Percentiles rank a stretch among this genome's conserved stretches.
These are phyloP conservation scores for Chlamydomonas applanata DNA, from an alignment of 139 green algal genomes.

Conservation along the genomic window DNA sequence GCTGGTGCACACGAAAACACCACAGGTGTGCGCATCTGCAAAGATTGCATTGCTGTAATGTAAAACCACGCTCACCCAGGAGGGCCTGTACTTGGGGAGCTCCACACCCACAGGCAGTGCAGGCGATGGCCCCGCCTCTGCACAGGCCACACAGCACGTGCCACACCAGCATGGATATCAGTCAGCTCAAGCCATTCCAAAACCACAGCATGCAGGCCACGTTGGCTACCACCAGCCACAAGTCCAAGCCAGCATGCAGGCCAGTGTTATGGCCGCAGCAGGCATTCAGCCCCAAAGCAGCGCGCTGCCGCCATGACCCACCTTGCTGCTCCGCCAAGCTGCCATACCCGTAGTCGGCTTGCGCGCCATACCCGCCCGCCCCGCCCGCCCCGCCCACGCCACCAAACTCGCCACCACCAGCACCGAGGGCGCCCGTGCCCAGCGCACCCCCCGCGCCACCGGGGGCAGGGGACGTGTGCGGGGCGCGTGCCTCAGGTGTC, in stretches of 20 bases:
- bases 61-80: constrained; percentile 35
- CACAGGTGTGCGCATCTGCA: too few species aligned
- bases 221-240: too few species aligned
- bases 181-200: background rate
- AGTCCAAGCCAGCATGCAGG: too few species aligned
- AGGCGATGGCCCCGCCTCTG: constrained; percentile 12
- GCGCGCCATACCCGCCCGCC: background rate
- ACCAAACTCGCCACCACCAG: too few species aligned
- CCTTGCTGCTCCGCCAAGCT: constrained; percentile 1
- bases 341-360: background rate
- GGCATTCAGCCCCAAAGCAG: too few species aligned
- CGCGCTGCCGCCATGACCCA: too few species aligned
- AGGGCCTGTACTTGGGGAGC: constrained; percentile 24
- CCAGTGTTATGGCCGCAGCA: too few species aligned
- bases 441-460: background rate
- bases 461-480: background rate
- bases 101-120: constrained; percentile 12
- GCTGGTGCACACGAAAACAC: background rate
- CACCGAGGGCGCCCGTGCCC: too few species aligned
- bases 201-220: too few species aligned
- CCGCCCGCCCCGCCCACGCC: background rate
- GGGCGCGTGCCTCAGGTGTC: background rate
- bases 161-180: too few species aligned
- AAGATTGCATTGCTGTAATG: too few species aligned
- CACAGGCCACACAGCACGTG: background rate